Evolutionary conservation across 305 asterid species (phyloP).

Genomic region (Lippia alba): DNA sequence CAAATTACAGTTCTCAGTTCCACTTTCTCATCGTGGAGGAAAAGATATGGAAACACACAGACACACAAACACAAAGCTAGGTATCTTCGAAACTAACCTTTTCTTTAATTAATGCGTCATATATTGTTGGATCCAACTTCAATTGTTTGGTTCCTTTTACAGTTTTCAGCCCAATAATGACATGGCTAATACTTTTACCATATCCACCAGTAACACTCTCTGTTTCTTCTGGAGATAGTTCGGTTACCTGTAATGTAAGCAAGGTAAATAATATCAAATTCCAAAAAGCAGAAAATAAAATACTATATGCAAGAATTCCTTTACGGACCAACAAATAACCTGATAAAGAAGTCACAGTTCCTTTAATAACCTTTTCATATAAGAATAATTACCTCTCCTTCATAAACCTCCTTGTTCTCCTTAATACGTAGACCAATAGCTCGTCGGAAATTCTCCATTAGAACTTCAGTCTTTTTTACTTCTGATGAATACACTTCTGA

Average conservation of each 20-base stretch:
- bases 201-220: constrained; percentile 96
- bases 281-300: constrained; percentile 4
- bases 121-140: constrained; percentile 97
- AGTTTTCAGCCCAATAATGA: constrained; percentile 89
- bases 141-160: constrained; percentile 95
- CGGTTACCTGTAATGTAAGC: constrained; percentile 72
- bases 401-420: constrained; percentile 97
- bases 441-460: constrained; percentile 92
- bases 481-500: constrained; percentile 97
- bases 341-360: constrained; percentile 2
- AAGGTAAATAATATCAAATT: not conserved
- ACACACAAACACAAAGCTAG: not conserved
- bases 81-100: constrained; percentile 49
- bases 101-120: constrained; percentile 93
- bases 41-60: not conserved
- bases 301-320: not conserved
- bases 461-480: constrained; percentile 96
- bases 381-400: constrained; percentile 79
- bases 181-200: constrained; percentile 92
- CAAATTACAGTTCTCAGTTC: no score
- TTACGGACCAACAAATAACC: not conserved
- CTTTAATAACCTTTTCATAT: not conserved
- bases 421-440: constrained; percentile 97
- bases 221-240: constrained; percentile 93
- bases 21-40: not conserved